Conservation (phyloP, 306 rosid species). For the Vigna nakashimae region DNA sequence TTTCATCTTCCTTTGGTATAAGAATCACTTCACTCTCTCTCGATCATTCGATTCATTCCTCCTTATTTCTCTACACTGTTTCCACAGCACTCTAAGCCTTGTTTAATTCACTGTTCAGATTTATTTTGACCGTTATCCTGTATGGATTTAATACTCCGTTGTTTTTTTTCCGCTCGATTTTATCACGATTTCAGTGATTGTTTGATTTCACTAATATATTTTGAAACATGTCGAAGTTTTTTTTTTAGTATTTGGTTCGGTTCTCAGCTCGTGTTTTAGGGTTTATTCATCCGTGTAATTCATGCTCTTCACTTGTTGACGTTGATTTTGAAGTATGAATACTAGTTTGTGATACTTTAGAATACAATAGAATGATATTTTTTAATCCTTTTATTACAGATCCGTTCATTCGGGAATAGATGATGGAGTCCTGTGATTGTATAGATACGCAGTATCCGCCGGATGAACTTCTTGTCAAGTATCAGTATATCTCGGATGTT, state of each 20-base stretch:
- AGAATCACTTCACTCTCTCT: constrained; percentile 18
- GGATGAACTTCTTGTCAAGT: constrained; percentile 92
- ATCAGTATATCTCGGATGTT: constrained; percentile 89
- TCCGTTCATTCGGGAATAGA: constrained; percentile 39
- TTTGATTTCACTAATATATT: not conserved
- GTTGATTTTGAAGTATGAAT: constrained; percentile 25
- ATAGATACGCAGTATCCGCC: constrained; percentile 79
- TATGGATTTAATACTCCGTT: not conserved
- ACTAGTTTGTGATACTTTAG: not conserved
- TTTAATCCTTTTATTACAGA: constrained; percentile 49
- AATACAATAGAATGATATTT: not conserved
- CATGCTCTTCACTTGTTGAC: constrained; percentile 13
- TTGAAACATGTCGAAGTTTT: not conserved
- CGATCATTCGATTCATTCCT: constrained; percentile 25
- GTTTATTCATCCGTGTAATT: not conserved
- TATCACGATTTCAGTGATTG: constrained; percentile 1
- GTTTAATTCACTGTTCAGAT: not conserved
- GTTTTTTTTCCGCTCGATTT: constrained; percentile 2
- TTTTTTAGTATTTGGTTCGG: constrained; percentile 14
- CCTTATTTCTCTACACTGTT: not conserved
- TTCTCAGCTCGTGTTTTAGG: not conserved
- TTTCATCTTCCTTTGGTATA: constrained; percentile 44
- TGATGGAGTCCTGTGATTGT: constrained; percentile 90
- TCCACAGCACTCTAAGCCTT: not conserved
- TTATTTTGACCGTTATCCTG: constrained; percentile 16